Evolutionary conservation across 768 basidiomycete genomes (phyloP).

Genomic region (Trametes cingulata): DNA sequence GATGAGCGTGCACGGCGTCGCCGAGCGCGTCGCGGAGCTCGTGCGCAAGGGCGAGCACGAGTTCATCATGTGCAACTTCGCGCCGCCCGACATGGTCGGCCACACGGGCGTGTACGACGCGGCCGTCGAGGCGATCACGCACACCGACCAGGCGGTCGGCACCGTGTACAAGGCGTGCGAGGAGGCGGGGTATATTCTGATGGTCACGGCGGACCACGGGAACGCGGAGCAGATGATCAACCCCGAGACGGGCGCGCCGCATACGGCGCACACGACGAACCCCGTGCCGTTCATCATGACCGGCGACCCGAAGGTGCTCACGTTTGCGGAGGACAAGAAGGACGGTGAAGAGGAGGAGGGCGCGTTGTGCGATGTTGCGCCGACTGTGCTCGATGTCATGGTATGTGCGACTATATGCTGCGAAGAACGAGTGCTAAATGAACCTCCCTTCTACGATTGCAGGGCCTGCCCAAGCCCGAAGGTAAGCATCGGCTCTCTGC

Average conservation of each 20-base stretch:
- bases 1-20: slow-evolving; percentile 88
- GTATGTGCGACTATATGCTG: slow-evolving; percentile 30
- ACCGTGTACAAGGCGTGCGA: slow-evolving; percentile 85
- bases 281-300: slow-evolving; percentile 90
- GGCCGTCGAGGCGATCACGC: slow-evolving; percentile 81
- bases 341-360: slow-evolving; percentile 56
- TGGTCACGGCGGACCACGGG: slow-evolving; percentile 92
- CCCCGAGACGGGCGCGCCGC: slow-evolving; percentile 77
- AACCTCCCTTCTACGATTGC: background rate
- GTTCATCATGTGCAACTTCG: slow-evolving; percentile 98
- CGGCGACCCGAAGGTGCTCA: slow-evolving; percentile 56
- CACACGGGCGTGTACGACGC: slow-evolving; percentile 93
- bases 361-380: slow-evolving; percentile 88
- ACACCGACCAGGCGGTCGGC: slow-evolving; percentile 89
- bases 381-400: slow-evolving; percentile 81
- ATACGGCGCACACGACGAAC: slow-evolving; percentile 92
- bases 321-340: slow-evolving; percentile 52
- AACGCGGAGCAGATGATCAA: slow-evolving; percentile 96
- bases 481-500: slow-evolving; percentile 40
- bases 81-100: slow-evolving; percentile 97
- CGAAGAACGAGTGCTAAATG: background rate
- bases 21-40: slow-evolving; percentile 89
- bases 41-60: slow-evolving; percentile 70
- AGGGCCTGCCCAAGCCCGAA: slow-evolving; percentile 69
- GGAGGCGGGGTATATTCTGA: slow-evolving; percentile 81